Base-by-base conservation (phyloP, 2,329 filamentous ascomycete species). In the Mycocentrospora acerina region DNA sequence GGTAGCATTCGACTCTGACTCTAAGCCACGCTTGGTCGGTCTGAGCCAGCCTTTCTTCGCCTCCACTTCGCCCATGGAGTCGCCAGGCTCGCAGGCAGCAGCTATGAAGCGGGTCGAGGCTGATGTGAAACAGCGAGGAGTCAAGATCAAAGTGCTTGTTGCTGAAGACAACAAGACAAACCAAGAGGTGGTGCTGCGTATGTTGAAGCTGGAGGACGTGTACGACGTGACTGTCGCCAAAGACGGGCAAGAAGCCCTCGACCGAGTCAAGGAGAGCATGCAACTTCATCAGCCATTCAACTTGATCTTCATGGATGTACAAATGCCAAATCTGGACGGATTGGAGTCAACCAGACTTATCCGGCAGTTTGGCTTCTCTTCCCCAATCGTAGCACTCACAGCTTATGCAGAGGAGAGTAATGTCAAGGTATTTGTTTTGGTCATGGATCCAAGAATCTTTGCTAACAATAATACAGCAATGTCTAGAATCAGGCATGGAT, bases 251-350 rank as follows among this genome's bases (percentile, higher is more conserved):
- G 88, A 95, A 68, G 90, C 90, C 0, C 88, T 90, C 42, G 89
- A 95, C 46, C 75, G 86, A 18, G 90, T 95, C 50, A 90, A 89
- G 62, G 82, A 82, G 12, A 86, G 83, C 48, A 93, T 95, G 86
- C 81, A 83, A 33, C 78, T 78, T 18, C 78, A 83, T 35, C 75
- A 79, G 37, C 78, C 79, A 2, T 95, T 91, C 61, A 88, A 95
- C 53, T 75, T 96, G 17, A 91, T 96, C 47, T 93, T 95, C 60
- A 96, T 95, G 90, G 90, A 96, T 57, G 85, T 95, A 7, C 88
- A 81, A 55, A 96, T 96, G 90, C 90, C 90, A 3, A 94, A 93
- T 47, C 78, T 96, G 11, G 90, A 95, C 59, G 90, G 90, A 2
- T 72, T 96, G 16, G 85, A 95, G 62, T 90, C 86, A 31, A 95